Conservation (phyloP, 1,139 yeast species). For the Geotrichum australiense region DNA sequence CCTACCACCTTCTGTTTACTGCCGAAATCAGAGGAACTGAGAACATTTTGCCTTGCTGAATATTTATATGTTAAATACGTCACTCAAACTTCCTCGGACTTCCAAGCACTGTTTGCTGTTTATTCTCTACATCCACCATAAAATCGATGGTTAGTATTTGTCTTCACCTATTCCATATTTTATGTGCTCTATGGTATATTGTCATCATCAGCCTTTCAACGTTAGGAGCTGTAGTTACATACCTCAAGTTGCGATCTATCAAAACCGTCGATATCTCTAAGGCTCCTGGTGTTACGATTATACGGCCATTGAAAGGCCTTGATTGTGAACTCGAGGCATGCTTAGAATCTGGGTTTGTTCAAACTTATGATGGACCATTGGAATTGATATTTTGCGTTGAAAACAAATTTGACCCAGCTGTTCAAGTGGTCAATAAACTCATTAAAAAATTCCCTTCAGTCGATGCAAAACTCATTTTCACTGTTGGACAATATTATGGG, state of each 20-base stretch:
- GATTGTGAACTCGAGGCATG: conserved; percentile 71
- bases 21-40: too few relatives aligned
- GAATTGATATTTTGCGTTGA: conserved; percentile 77
- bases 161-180: too few relatives aligned
- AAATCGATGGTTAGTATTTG: too few relatives aligned
- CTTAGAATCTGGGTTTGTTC: conserved; percentile 60
- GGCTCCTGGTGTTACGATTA: conserved; percentile 57
- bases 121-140: too few relatives aligned
- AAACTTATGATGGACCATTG: conserved; percentile 54
- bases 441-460: conserved; percentile 50
- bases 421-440: conserved; percentile 48
- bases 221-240: conserved; percentile 17
- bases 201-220: conserved; percentile 20
- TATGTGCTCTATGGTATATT: conserved; percentile 21
- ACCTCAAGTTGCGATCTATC: conserved; percentile 4
- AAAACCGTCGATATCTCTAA: conserved; percentile 1
- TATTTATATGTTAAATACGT: too few relatives aligned
- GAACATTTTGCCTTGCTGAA: too few relatives aligned
- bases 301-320: conserved; percentile 78
- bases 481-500: conserved; percentile 43
- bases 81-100: too few relatives aligned
- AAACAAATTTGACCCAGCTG: conserved; percentile 54
- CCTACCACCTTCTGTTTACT: too few relatives aligned
- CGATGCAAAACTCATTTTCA: conserved; percentile 51
- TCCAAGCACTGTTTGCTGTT: too few relatives aligned